Conservation (phyloP, 163 green algal species). For the Coccomyxa subellipsoidea region DNA sequence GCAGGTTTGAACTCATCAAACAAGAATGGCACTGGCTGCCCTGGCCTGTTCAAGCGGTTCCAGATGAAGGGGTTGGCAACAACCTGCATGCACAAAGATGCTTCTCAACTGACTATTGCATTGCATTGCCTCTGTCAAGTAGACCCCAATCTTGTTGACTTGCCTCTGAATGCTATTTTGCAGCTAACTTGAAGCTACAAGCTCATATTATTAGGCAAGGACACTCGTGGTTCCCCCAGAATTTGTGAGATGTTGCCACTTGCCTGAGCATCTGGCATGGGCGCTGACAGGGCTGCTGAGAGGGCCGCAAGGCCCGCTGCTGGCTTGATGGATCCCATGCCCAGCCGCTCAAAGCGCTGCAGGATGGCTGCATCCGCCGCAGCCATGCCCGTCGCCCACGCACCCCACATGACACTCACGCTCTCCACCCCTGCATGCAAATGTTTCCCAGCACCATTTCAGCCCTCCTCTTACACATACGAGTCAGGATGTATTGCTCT, state of each 20-base stretch:
- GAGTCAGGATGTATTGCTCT: not conserved
- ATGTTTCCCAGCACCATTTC: not conserved
- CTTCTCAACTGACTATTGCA: too few relatives aligned
- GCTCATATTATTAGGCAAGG: too few relatives aligned
- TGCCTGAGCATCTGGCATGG: not conserved
- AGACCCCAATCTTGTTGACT: not conserved
- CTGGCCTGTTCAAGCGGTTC: constrained; percentile 1
- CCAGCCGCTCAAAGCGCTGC: constrained; percentile 15
- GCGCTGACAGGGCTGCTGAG: not conserved
- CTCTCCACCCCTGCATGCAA: constrained; percentile 11
- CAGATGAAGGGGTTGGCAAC: constrained; percentile 23
- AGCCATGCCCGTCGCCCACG: constrained; percentile 62
- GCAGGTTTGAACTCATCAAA: constrained; percentile 14
- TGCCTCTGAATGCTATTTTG: too few relatives aligned
- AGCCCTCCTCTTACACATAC: not conserved
- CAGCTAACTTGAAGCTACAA: too few relatives aligned
- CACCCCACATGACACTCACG: constrained; percentile 50
- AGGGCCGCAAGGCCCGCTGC: constrained; percentile 3
- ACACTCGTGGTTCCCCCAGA: too few relatives aligned
- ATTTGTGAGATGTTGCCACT: not conserved
- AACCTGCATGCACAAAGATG: constrained; percentile 10
- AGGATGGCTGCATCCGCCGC: constrained; percentile 17
- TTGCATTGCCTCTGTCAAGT: not conserved
- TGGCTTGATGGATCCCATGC: constrained; percentile 15
- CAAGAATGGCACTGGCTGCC: constrained; percentile 10